These are phyloP conservation scores for Cryptococcus jaspeensis DNA, from an alignment of 1,284 basidiomycete species.

Conservation along the genomic window DNA sequence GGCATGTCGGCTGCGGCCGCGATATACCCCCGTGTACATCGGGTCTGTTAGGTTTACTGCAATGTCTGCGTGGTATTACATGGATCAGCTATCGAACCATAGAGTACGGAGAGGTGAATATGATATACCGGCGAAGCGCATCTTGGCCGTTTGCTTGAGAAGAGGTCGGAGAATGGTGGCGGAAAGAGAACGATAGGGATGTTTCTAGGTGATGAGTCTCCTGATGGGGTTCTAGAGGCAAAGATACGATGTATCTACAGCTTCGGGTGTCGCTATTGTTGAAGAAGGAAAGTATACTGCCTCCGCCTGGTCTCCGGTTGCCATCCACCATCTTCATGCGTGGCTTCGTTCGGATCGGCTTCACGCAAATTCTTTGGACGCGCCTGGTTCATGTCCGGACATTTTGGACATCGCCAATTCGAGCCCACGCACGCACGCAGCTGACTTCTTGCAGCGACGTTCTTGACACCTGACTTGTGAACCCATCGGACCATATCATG, in stretches of 20 bases:
- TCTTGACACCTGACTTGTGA: too few species aligned
- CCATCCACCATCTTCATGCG: not conserved
- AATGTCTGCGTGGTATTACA: conserved; percentile 46
- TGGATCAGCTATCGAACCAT: not conserved
- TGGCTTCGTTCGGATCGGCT: too few species aligned
- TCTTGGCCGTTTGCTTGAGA: conserved; percentile 5
- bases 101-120: not conserved
- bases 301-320: too few species aligned
- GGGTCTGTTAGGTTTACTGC: conserved; percentile 56
- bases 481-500: too few species aligned
- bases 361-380: too few species aligned
- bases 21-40: conserved; percentile 54
- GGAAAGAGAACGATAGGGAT: not conserved
- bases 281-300: too few species aligned
- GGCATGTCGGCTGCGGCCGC: conserved; percentile 54
- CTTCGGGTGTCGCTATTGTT: too few species aligned
- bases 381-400: too few species aligned
- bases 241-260: too few species aligned
- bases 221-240: not conserved
- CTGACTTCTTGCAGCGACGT: too few species aligned
- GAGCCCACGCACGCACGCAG: too few species aligned
- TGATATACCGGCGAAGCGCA: conserved; percentile 22
- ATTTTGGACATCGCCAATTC: too few species aligned
- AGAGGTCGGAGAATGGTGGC: not conserved
- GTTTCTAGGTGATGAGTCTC: not conserved